Percentiles rank a stretch among this genome's conserved stretches.
Evolutionary conservation across 2,329 filamentous ascomycete genomes (phyloP).

Genomic region (Diatrype stigma): DNA sequence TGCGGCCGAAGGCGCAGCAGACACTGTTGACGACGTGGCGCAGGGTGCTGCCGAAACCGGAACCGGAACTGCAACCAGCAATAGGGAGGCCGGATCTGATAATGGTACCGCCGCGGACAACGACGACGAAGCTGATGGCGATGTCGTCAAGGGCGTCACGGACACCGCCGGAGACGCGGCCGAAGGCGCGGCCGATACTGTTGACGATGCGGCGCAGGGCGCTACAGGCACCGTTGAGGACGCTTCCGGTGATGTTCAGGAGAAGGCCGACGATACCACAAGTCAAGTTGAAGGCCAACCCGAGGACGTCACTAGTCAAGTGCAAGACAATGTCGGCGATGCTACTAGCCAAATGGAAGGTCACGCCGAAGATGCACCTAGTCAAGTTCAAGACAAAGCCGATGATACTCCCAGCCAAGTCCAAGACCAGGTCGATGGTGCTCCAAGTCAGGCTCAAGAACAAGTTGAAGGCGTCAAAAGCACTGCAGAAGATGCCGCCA

Average conservation of each 20-base stretch:
- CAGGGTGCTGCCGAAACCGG: constrained; percentile 3
- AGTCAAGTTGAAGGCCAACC: constrained; percentile 8
- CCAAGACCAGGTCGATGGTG: constrained; percentile 13
- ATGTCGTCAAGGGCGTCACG: constrained; percentile 17
- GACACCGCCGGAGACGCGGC: constrained; percentile 18
- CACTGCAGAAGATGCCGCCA: constrained; percentile 20
- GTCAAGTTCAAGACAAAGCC: constrained; percentile 9
- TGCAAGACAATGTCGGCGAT: constrained; percentile 11
- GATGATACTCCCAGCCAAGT: constrained; percentile 8
- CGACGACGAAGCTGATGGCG: constrained; percentile 19
- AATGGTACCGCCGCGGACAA: too few species aligned
- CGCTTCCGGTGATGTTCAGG: constrained; percentile 7
- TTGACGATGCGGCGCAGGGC: constrained; percentile 4
- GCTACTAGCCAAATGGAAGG: constrained; percentile 7
- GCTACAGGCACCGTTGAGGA: constrained; percentile 7
- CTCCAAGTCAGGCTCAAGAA: constrained; percentile 13
- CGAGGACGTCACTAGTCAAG: constrained; percentile 9
- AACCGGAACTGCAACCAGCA: constrained; percentile 15
- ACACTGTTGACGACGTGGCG: constrained; percentile 7
- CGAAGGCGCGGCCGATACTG: constrained; percentile 14
- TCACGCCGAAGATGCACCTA: constrained; percentile 11
- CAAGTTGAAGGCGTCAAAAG: constrained; percentile 16
- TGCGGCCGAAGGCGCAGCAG: constrained; percentile 13
- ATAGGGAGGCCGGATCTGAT: too few species aligned
- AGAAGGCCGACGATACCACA: constrained; percentile 8